phyloP scores from a whole-genome alignment of 495 filamentous ascomycete genomes.

The Diplogelasinospora grovesii region DNA sequence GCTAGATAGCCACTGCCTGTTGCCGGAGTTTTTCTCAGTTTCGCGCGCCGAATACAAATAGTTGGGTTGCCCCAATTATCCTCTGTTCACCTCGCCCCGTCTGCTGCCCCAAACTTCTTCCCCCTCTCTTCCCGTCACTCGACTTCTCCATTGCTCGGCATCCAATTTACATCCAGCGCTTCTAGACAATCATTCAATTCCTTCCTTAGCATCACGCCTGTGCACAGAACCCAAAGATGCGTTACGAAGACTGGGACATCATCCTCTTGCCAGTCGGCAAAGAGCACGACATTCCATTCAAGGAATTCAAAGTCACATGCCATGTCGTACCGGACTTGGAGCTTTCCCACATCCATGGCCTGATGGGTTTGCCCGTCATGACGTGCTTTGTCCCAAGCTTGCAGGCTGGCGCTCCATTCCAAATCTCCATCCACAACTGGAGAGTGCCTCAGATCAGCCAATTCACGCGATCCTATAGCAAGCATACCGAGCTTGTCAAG shows the following conservation, averaged over 20 bases:
- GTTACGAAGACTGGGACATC: slow-evolving; percentile 60
- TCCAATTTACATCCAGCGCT: neutral
- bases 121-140: too few species aligned
- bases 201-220: neutral
- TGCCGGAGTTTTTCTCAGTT: too few species aligned
- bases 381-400: slow-evolving; percentile 72
- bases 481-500: slow-evolving; percentile 52
- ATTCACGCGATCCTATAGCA: slow-evolving; percentile 53
- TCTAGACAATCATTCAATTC: neutral
- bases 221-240: slow-evolving; percentile 4
- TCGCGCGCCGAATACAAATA: too few species aligned
- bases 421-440: slow-evolving; percentile 80
- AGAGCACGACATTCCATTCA: slow-evolving; percentile 56
- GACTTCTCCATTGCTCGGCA: too few species aligned
- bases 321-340: slow-evolving; percentile 63
- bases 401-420: slow-evolving; percentile 52
- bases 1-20: too few species aligned
- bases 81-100: neutral
- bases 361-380: slow-evolving; percentile 55
- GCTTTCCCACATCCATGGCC: slow-evolving; percentile 36
- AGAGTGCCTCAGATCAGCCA: slow-evolving; percentile 57
- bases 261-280: slow-evolving; percentile 60
- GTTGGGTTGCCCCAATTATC: neutral
- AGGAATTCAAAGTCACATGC: slow-evolving; percentile 83
- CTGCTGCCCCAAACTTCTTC: neutral